A percentile compares a stretch with the other conserved stretches of the same genome.
These are phyloP conservation scores for Ceratorhiza oryzae-sativae DNA, from an alignment of 1,284 basidiomycete species.

Conservation along the genomic window DNA sequence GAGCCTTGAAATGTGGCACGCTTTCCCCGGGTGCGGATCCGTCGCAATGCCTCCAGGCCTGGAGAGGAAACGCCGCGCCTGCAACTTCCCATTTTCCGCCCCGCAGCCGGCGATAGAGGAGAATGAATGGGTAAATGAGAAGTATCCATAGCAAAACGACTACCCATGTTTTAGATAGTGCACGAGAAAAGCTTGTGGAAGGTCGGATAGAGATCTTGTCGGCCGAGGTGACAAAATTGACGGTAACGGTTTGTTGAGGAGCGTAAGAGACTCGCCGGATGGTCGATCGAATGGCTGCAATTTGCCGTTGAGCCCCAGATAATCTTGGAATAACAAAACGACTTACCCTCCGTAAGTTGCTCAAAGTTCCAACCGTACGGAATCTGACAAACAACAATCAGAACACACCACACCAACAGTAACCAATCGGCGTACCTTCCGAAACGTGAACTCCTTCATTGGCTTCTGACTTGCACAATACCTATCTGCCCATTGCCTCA, in stretches of 20 bases:
- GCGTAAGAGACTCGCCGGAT: slow-evolving; percentile 65
- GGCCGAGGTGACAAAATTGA: slow-evolving; percentile 58
- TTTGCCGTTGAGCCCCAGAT: neutral
- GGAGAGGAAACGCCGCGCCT: slow-evolving; percentile 71
- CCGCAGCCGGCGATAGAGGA: slow-evolving; percentile 72
- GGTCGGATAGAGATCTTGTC: slow-evolving; percentile 66
- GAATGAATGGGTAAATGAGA: slow-evolving; percentile 74
- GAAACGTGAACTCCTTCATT: slow-evolving; percentile 71
- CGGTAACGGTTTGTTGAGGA: slow-evolving; percentile 51
- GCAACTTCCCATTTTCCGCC: slow-evolving; percentile 73
- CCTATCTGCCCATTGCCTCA: slow-evolving; percentile 74
- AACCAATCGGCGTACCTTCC: slow-evolving; percentile 55
- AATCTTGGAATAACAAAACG: neutral
- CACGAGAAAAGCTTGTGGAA: slow-evolving; percentile 64
- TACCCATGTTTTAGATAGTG: slow-evolving; percentile 69
- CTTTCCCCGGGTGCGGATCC: slow-evolving; percentile 41
- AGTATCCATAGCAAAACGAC: slow-evolving; percentile 68
- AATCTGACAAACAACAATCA: slow-evolving; percentile 28
- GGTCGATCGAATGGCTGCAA: slow-evolving; percentile 58
- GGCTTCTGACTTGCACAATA: slow-evolving; percentile 66
- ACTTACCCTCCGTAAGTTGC: slow-evolving; percentile 55
- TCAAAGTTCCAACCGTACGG: slow-evolving; percentile 74
- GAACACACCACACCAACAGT: neutral
- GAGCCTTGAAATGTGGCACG: slow-evolving; percentile 33
- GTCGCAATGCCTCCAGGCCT: slow-evolving; percentile 47